These are phyloP conservation scores for Triangularia setosa DNA, from an alignment of 2,329 filamentous ascomycete genomes.

Conservation along the genomic window DNA sequence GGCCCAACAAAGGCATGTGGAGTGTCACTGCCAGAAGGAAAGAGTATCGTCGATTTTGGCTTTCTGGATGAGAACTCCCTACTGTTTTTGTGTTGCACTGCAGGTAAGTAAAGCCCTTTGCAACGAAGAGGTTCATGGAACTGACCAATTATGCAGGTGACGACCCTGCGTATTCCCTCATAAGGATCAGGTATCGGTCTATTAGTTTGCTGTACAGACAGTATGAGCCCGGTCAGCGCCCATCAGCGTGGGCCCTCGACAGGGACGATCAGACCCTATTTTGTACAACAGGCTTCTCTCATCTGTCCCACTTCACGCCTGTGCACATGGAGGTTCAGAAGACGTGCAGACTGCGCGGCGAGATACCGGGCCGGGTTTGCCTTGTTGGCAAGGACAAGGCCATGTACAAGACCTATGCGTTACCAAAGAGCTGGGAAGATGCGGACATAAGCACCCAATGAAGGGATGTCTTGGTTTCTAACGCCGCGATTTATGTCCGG, in stretches of 20 bases:
- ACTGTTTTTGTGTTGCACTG: constrained; percentile 51
- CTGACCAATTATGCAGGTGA: constrained; percentile 3
- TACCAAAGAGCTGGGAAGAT: constrained; percentile 32
- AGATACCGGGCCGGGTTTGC: constrained; percentile 48
- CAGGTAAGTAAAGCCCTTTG: constrained; percentile 30
- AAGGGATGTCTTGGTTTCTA: not conserved
- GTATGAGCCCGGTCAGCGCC: constrained; percentile 7
- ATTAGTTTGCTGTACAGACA: constrained; percentile 5
- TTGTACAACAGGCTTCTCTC: constrained; percentile 20
- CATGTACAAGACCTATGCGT: constrained; percentile 45
- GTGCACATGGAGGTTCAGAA: constrained; percentile 51
- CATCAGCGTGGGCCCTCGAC: constrained; percentile 4
- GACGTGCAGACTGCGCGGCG: constrained; percentile 40
- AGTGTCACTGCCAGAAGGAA: constrained; percentile 40
- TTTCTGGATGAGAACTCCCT: constrained; percentile 62
- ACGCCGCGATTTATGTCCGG: not conserved
- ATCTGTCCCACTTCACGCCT: constrained; percentile 35
- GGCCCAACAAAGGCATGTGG: constrained; percentile 37
- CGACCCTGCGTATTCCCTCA: constrained; percentile 16
- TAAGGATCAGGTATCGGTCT: constrained; percentile 18
- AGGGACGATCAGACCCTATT: not conserved
- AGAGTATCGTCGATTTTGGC: constrained; percentile 55
- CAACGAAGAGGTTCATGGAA: not conserved
- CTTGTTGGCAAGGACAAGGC: constrained; percentile 47
- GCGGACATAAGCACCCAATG: not conserved